Evolutionary conservation across 2,329 filamentous ascomycete genomes (phyloP).

Genomic region (Aspergillus sp.): DNA sequence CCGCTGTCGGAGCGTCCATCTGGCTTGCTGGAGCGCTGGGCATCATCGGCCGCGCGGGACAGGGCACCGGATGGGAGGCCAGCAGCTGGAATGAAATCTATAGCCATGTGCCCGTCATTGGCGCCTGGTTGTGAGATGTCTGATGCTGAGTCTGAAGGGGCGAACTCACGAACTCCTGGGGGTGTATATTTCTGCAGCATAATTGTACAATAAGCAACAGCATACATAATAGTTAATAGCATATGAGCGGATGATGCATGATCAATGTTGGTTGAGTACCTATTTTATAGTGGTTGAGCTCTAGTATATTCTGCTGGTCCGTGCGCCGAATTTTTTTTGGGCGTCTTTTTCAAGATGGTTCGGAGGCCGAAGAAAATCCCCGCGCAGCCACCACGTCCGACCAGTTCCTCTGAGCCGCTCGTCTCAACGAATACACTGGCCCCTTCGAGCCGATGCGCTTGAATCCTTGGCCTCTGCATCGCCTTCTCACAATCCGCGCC

Average conservation of each 20-base stretch:
- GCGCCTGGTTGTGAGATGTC: slow-evolving; percentile 47
- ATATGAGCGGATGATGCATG: neutral
- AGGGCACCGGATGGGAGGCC: slow-evolving; percentile 73
- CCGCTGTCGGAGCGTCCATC: slow-evolving; percentile 56
- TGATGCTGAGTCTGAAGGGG: too few relatives aligned
- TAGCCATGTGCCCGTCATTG: slow-evolving; percentile 56
- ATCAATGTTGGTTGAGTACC: too few relatives aligned
- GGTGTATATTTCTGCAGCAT: too few relatives aligned
- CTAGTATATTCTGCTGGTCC: neutral
- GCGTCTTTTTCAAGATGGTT: neutral
- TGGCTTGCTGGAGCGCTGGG: slow-evolving; percentile 83
- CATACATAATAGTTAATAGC: neutral
- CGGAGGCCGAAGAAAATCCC: too few relatives aligned
- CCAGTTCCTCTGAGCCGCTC: too few relatives aligned
- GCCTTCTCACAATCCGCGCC: slow-evolving; percentile 1
- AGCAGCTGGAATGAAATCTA: slow-evolving; percentile 76
- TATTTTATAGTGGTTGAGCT: too few relatives aligned
- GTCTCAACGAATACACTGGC: too few relatives aligned
- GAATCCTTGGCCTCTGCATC: neutral
- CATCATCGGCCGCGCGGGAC: slow-evolving; percentile 69
- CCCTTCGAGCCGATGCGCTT: slow-evolving; percentile 2
- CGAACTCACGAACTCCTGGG: neutral
- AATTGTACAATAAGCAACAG: neutral
- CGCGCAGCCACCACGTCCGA: too few relatives aligned
- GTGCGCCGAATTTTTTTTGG: neutral